phyloP scores from a whole-genome alignment of 805 yeast species.

The Sugiyamaella qingdaonensis region DNA sequence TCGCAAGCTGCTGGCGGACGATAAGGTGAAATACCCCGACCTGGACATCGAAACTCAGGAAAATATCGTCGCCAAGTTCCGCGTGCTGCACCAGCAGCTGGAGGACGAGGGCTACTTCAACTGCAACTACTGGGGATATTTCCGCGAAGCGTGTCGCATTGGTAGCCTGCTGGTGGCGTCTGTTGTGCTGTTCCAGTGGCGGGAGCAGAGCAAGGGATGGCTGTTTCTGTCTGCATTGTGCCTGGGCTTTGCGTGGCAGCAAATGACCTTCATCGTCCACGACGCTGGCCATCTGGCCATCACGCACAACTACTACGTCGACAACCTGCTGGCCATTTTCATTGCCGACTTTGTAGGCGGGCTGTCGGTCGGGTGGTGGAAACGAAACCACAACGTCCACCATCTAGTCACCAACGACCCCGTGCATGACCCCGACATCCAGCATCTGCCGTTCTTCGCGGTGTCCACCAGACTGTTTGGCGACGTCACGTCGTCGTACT shows the following conservation, averaged over 20 bases:
- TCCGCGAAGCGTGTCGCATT: conserved; percentile 63
- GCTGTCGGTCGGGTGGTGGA: conserved; percentile 91
- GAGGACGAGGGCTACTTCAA: conserved; percentile 59
- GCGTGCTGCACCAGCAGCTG: conserved; percentile 53
- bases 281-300: conserved; percentile 87
- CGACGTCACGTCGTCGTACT: conserved; percentile 73
- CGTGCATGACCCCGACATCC: conserved; percentile 90
- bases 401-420: conserved; percentile 91
- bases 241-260: conserved; percentile 85
- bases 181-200: conserved; percentile 40
- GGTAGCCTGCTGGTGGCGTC: conserved; percentile 48
- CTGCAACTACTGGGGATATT: conserved; percentile 70
- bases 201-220: conserved; percentile 23
- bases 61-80: conserved; percentile 51
- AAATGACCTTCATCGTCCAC: conserved; percentile 79
- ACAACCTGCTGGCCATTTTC: conserved; percentile 66
- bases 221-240: conserved; percentile 55
- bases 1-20: conserved; percentile 49
- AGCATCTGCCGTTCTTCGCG: conserved; percentile 87
- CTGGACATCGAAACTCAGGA: conserved; percentile 67
- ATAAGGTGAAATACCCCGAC: conserved; percentile 54
- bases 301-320: conserved; percentile 73
- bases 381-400: conserved; percentile 88
- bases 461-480: conserved; percentile 69
- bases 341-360: conserved; percentile 86